A percentile compares a stretch with the other conserved stretches of the same genome.
Conservation (phyloP, 2,329 filamentous ascomycete species). For the Annulohypoxylon truncatum region DNA sequence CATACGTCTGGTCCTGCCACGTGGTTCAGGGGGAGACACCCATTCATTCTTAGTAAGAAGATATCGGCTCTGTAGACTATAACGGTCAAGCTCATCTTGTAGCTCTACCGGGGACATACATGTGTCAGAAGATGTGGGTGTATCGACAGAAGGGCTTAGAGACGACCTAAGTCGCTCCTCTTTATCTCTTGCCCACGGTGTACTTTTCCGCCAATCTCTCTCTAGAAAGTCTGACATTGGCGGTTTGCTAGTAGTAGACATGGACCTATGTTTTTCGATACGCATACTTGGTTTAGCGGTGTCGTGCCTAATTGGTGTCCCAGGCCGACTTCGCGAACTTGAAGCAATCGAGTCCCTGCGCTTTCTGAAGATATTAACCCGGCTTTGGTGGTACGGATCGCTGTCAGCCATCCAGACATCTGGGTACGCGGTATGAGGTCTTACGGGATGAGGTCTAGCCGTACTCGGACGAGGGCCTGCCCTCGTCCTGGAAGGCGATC, state of each 20-base stretch:
- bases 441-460: background rate
- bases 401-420: slow-evolving; percentile 26
- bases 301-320: background rate
- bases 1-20: slow-evolving; percentile 9
- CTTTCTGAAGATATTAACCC: slow-evolving; percentile 25
- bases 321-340: background rate
- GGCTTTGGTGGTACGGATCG: slow-evolving; percentile 15
- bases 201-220: background rate
- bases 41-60: slow-evolving; percentile 14
- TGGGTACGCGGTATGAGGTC: background rate
- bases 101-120: background rate
- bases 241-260: background rate
- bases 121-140: background rate
- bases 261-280: background rate
- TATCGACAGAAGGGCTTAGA: background rate
- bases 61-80: background rate
- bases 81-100: slow-evolving; percentile 17
- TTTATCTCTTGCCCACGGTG: background rate
- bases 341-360: slow-evolving; percentile 22
- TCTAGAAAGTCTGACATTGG: too few relatives aligned
- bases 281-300: background rate
- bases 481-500: background rate
- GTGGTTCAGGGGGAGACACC: slow-evolving; percentile 14
- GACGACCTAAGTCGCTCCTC: background rate
- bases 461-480: background rate